These are phyloP conservation scores for Rhamnella rubrinervis DNA, from an alignment of 331 rosid genomes.

Conservation along the genomic window DNA sequence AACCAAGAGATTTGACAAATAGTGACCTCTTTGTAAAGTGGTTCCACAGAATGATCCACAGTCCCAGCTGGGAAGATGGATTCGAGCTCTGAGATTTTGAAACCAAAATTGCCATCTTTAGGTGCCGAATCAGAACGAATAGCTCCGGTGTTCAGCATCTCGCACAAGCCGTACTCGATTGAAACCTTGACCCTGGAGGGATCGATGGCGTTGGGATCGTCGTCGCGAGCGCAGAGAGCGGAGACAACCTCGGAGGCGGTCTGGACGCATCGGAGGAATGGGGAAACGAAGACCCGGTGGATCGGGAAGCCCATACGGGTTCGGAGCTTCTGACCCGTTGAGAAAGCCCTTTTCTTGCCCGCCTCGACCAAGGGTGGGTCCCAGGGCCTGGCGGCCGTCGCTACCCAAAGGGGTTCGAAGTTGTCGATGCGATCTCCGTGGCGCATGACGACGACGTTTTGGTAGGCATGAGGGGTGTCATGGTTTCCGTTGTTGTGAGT, in stretches of 20 bases:
- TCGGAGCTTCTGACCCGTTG: constrained; percentile 57
- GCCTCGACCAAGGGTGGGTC: constrained; percentile 63
- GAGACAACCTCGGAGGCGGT: constrained; percentile 68
- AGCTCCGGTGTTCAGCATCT: constrained; percentile 63
- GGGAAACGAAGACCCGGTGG: constrained; percentile 78
- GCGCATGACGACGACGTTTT: constrained; percentile 80
- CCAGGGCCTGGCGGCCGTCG: constrained; percentile 60
- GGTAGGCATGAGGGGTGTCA: constrained; percentile 34
- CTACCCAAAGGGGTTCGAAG: constrained; percentile 55
- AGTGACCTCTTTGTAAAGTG: constrained; percentile 60
- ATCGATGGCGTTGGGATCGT: constrained; percentile 41
- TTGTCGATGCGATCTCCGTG: constrained; percentile 91
- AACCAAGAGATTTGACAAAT: neutral
- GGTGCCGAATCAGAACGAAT: constrained; percentile 57
- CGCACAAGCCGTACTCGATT: constrained; percentile 77
- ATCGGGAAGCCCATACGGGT: constrained; percentile 41
- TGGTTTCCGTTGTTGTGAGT: constrained; percentile 19
- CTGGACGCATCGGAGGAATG: constrained; percentile 85
- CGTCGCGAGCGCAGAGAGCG: constrained; percentile 48
- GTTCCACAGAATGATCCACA: constrained; percentile 51
- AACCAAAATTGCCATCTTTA: constrained; percentile 52
- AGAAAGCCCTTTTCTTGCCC: constrained; percentile 62
- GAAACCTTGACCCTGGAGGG: constrained; percentile 66
- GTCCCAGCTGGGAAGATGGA: constrained; percentile 56
- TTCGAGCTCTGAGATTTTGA: constrained; percentile 59